Conservation (phyloP, 176 grass and related monocot species). For the Dendrocalamus sinicus region DNA sequence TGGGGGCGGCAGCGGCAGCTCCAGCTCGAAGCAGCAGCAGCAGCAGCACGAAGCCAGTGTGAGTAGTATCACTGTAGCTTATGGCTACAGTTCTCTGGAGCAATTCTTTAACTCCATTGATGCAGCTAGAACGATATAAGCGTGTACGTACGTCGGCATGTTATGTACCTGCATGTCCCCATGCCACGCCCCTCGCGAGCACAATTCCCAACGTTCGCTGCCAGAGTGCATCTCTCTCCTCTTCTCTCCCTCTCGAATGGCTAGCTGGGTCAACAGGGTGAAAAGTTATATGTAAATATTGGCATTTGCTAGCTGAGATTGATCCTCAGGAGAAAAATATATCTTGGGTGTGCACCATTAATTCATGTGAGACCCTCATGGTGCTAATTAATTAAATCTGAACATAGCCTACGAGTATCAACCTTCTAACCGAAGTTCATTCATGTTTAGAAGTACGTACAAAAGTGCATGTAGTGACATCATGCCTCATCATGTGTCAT, state of each 20-base stretch:
- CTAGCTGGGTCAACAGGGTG: conserved; percentile 35
- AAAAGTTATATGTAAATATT: conserved; percentile 19
- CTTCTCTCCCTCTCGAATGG: neutral
- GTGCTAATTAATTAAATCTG: neutral
- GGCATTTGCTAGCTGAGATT: neutral
- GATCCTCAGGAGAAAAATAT: neutral
- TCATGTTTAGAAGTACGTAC: neutral
- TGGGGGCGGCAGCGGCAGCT: conserved; percentile 37
- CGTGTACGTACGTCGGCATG: neutral
- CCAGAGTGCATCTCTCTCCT: neutral
- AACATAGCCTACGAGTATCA: neutral
- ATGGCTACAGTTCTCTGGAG: neutral
- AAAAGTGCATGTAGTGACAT: neutral
- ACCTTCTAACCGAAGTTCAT: neutral
- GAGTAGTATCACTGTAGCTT: conserved; percentile 29
- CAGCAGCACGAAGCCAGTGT: conserved; percentile 27
- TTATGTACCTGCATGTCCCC: neutral
- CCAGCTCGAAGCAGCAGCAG: conserved; percentile 36
- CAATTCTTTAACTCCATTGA: neutral
- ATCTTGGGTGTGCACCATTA: neutral
- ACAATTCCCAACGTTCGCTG: conserved; percentile 53
- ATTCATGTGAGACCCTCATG: neutral
- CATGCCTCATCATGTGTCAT: neutral
- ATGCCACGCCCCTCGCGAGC: neutral
- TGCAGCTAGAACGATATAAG: neutral